Evolutionary conservation across 257 asterid genomes (phyloP).

Genomic region (Ophiorrhiza pumila): DNA sequence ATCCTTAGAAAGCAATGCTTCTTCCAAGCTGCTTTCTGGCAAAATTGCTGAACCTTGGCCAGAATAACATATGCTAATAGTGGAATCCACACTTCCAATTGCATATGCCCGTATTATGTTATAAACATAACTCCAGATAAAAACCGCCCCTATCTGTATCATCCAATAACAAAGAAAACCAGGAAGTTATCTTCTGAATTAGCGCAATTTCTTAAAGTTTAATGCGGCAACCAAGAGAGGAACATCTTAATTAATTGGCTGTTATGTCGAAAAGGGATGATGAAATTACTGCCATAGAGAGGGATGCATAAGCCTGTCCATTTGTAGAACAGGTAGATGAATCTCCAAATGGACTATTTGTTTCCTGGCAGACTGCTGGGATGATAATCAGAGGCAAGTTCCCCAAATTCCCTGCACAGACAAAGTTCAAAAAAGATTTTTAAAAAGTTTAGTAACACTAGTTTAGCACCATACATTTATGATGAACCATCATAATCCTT

Average conservation of each 20-base stretch:
- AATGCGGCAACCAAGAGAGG: neutral
- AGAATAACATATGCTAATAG: neutral
- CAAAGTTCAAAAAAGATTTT: neutral
- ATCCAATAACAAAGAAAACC: neutral
- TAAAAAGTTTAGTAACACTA: neutral
- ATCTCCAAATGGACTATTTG: slow-evolving; percentile 36
- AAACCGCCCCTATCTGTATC: slow-evolving; percentile 32
- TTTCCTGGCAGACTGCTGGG: slow-evolving; percentile 36
- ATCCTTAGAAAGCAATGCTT: slow-evolving; percentile 15
- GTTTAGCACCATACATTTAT: too few species aligned
- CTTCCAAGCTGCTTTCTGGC: slow-evolving; percentile 10
- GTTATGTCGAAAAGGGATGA: neutral
- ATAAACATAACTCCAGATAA: slow-evolving; percentile 32
- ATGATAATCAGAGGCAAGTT: slow-evolving; percentile 34
- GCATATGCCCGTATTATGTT: slow-evolving; percentile 26
- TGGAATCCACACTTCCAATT: slow-evolving; percentile 1
- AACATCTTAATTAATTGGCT: neutral
- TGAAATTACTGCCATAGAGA: slow-evolving; percentile 32
- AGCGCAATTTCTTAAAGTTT: neutral
- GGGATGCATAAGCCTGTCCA: slow-evolving; percentile 38
- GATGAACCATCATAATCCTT: too few species aligned
- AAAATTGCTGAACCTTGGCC: slow-evolving; percentile 3
- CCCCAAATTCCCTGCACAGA: slow-evolving; percentile 33
- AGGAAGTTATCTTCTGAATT: neutral
- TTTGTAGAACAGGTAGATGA: slow-evolving; percentile 23